Evolutionary conservation across 1,284 basidiomycete species (phyloP).

Genomic region (Malassezia caprae): DNA sequence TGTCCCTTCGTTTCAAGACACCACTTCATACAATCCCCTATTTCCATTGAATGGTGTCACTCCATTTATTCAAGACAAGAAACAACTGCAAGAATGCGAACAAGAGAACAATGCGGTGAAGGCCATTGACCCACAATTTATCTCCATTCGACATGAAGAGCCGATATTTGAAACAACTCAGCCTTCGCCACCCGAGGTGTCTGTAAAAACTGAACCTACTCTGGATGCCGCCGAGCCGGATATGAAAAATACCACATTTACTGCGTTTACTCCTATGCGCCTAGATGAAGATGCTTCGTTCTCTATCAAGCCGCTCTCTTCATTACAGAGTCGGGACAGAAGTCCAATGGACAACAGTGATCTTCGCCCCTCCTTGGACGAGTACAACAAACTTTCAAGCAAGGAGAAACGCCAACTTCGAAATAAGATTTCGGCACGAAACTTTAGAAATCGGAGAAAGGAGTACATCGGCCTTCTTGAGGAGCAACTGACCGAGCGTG

Average conservation of each 20-base stretch:
- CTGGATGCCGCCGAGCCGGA: not conserved
- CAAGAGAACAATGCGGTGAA: not conserved
- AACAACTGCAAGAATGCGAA: not conserved
- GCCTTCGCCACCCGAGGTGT: not conserved
- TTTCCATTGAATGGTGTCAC: not conserved
- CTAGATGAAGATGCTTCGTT: conserved; percentile 11
- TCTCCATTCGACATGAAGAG: not conserved
- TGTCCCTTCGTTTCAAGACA: conserved; percentile 3
- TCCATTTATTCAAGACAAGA: conserved; percentile 8
- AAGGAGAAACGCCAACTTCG: conserved; percentile 93
- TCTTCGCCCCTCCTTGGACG: conserved; percentile 64
- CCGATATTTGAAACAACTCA: not conserved
- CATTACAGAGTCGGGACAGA: not conserved
- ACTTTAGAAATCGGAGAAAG: conserved; percentile 85
- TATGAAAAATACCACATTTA: not conserved
- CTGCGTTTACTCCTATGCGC: conserved; percentile 16
- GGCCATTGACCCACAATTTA: not conserved
- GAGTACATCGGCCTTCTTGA: conserved; percentile 90
- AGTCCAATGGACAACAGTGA: conserved; percentile 14
- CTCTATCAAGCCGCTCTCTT: not conserved
- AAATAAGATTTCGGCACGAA: conserved; percentile 92
- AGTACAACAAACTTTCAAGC: conserved; percentile 85
- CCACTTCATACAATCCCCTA: not conserved
- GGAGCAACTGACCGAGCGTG: conserved; percentile 82
- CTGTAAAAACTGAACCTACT: not conserved